Base-by-base conservation (phyloP, 352 stramenopile genomes). In the Phytophthora megakarya region DNA sequence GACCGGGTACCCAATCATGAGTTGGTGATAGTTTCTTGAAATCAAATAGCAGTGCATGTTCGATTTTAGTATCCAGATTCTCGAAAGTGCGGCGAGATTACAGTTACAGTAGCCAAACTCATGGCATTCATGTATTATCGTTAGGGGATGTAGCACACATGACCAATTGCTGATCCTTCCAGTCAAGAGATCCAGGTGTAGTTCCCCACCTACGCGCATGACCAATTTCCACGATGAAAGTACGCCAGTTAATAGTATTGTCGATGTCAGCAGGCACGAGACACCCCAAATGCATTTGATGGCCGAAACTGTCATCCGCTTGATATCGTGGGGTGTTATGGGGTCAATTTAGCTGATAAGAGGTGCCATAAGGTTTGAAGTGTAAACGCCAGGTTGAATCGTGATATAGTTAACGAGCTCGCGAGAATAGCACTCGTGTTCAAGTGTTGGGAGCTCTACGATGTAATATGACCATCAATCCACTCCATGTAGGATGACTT, bases 111-210 rank as follows among this genome's bases (percentile, higher is more conserved):
- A n/a, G n/a, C n/a, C n/a, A n/a, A n/a, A n/a, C n/a, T n/a, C n/a
- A n/a, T n/a, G n/a, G n/a, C n/a, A n/a, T n/a, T n/a, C n/a, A n/a
- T n/a, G n/a, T n/a, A n/a, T n/a, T n/a, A n/a, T n/a, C n/a, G n/a
- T n/a, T n/a, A n/a, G n/a, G n/a, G n/a, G n/a, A n/a, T n/a, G n/a
- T n/a, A n/a, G n/a, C n/a, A n/a, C n/a, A n/a, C n/a, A n/a, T n/a
- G n/a, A n/a, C n/a, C n/a, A n/a, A n/a, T n/a, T n/a, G n/a, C 10
- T 61, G 32, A 1, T 38, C 37, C 35, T 58, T 58, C 50, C 37
- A 58, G 37, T 58, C 50, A 16, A 58, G 10, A 23, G 15, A 13
- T 3, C 22, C 37, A 28, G 8, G 8, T 16, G 1, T 4, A n/a
- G 1, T 12, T 19, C 50, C 37, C 37, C 23, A 48, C 2, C 5